Conservation (phyloP, 1,139 yeast genomes). For the Hansenula sp. region DNA sequence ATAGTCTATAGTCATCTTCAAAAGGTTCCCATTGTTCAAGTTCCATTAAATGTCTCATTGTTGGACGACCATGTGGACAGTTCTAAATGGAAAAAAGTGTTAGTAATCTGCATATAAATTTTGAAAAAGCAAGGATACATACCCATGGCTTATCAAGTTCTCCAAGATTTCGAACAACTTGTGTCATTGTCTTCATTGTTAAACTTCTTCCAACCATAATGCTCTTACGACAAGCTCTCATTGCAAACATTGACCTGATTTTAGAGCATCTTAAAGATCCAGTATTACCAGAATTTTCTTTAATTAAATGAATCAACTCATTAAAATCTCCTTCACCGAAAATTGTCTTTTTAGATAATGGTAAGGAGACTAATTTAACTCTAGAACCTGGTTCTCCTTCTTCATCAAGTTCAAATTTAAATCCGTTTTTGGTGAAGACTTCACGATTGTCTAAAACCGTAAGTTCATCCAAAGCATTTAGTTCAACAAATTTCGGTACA, state of each 20-base stretch:
- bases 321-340: slow-evolving; percentile 69
- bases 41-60: slow-evolving; percentile 84
- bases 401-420: slow-evolving; percentile 49
- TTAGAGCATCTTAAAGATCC: slow-evolving; percentile 61
- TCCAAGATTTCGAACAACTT: slow-evolving; percentile 65
- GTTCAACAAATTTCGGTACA: slow-evolving; percentile 55
- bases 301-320: slow-evolving; percentile 66
- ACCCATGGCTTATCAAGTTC: slow-evolving; percentile 66
- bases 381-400: slow-evolving; percentile 52
- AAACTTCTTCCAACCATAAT: slow-evolving; percentile 89
- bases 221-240: slow-evolving; percentile 91
- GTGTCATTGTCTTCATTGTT: slow-evolving; percentile 53
- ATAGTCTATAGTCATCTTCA: slow-evolving; percentile 33
- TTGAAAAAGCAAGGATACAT: not conserved
- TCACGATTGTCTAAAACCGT: slow-evolving; percentile 55
- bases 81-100: slow-evolving; percentile 69
- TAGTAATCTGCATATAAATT: not conserved
- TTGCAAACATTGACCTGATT: slow-evolving; percentile 79
- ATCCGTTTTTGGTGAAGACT: slow-evolving; percentile 73
- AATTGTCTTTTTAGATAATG: slow-evolving; percentile 64
- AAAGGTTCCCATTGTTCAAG: slow-evolving; percentile 45
- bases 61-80: slow-evolving; percentile 98
- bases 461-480: slow-evolving; percentile 77
- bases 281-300: slow-evolving; percentile 36
- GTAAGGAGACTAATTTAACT: slow-evolving; percentile 57